Evolutionary conservation across 2,329 filamentous ascomycete genomes (phyloP).

Genomic region (Myriangium duriaei): DNA sequence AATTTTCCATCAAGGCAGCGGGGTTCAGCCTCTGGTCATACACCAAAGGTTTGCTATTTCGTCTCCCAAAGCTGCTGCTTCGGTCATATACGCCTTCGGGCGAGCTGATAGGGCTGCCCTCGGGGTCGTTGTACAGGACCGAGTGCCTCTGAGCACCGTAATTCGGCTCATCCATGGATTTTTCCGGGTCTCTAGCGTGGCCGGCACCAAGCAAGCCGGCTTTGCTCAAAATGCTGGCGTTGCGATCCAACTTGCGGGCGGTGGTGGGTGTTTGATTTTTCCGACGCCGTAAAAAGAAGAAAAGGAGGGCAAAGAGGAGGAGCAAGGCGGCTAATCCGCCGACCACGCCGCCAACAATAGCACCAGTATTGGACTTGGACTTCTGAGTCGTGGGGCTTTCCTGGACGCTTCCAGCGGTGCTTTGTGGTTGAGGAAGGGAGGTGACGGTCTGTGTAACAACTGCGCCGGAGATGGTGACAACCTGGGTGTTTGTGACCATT

Average conservation of each 20-base stretch:
- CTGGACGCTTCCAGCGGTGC: conserved; percentile 14
- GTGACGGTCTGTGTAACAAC: conserved; percentile 34
- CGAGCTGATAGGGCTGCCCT: conserved; percentile 18
- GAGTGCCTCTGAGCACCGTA: conserved; percentile 22
- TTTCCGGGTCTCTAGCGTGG: conserved; percentile 16
- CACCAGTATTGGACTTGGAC: conserved; percentile 25
- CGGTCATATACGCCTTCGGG: conserved; percentile 14
- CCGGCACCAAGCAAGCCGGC: conserved; percentile 29
- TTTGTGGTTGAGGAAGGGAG: conserved; percentile 21
- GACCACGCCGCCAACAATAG: conserved; percentile 35
- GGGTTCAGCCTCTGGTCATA: conserved; percentile 39
- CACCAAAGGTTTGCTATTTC: conserved; percentile 33
- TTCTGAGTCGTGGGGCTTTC: conserved; percentile 10
- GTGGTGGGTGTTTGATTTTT: neutral
- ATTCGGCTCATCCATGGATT: conserved; percentile 13
- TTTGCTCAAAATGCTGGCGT: conserved; percentile 37
- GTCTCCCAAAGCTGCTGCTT: conserved; percentile 7
- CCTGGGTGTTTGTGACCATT: conserved; percentile 24
- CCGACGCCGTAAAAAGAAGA: conserved; percentile 27
- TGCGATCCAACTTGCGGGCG: conserved; percentile 21
- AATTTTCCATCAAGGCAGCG: conserved; percentile 31
- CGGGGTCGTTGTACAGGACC: conserved; percentile 18
- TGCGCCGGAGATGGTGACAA: conserved; percentile 32
- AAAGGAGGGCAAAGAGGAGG: conserved; percentile 25
- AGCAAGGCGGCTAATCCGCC: conserved; percentile 28